Base-by-base conservation (phyloP, 345 rosid species). In the Dipteronia dyeriana region DNA sequence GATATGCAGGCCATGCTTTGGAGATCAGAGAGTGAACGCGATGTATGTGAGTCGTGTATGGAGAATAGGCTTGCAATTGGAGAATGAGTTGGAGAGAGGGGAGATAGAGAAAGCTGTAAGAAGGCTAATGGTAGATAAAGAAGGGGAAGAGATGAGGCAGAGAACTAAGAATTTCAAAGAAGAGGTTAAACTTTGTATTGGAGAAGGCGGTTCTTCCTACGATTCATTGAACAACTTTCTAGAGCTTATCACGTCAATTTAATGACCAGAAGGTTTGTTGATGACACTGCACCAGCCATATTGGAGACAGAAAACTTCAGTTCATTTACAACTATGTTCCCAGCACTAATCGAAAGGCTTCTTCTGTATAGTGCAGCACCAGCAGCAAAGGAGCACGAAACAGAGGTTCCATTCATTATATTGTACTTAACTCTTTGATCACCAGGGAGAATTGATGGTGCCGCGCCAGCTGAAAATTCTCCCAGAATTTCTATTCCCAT, bases 1-100 rank as follows among this genome's bases (percentile, higher is more conserved):
- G 85, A 56, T 88, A 9, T 81, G 91, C 68, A 77, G 88, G 85
- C 69, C 90, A 84, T 22, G 1, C 0, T 34, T 68, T 43, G 81
- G 81, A 3, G 81, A 72, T 39, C 81, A 78, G 51, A 41, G 49
- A 47, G 83, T 72, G 78, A 85, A 78, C 59, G 65, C 83, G 7
- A 70, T 78, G 53, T 76, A 79, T 54, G 22, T 81, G 7, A 79
- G 81, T 29, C 73, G 77, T 1, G 82, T 74, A 4, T 83, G 88
- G 86, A 71, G 13, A 38, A 66, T 79, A 3, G 90, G 85, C 7
- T n/a, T 79, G 75, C 14, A 75, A 67, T 9, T 73, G 38, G 81
- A 77, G 66, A 68, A 78, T 34, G 67, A 68, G 31, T 56, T 84
- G 23, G 82, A 82, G 69, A 80, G 83, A 68, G 75, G 68, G 14